A percentile compares a stretch with the other conserved stretches of the same genome.
Evolutionary conservation across 805 yeast species (phyloP).

Genomic region (Sugiyamaella chiloensis): DNA sequence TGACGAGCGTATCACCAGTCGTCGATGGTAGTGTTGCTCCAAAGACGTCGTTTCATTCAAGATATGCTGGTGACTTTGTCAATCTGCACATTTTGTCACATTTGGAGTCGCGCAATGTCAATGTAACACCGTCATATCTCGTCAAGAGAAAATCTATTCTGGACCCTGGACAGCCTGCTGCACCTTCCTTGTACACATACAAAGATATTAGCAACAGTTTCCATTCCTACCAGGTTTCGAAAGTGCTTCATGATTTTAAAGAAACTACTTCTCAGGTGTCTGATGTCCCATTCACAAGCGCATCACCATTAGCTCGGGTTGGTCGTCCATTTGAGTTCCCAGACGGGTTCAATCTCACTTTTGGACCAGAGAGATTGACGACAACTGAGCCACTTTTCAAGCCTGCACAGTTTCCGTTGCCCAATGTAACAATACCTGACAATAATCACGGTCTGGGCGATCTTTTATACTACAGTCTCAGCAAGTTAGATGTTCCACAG

Average conservation of each 20-base stretch:
- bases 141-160: constrained; percentile 36
- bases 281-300: constrained; percentile 38
- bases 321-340: constrained; percentile 58
- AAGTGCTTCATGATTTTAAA: constrained; percentile 49
- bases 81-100: constrained; percentile 59
- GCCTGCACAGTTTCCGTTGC: constrained; percentile 53
- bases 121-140: constrained; percentile 34
- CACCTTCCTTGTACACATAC: constrained; percentile 25
- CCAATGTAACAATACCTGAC: constrained; percentile 42
- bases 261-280: constrained; percentile 40
- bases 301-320: constrained; percentile 34
- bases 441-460: constrained; percentile 47
- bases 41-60: constrained; percentile 37
- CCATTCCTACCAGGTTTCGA: constrained; percentile 38
- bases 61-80: constrained; percentile 75
- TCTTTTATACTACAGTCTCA: constrained; percentile 43
- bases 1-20: constrained; percentile 52
- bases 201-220: constrained; percentile 39
- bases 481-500: constrained; percentile 46
- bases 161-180: constrained; percentile 37
- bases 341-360: constrained; percentile 45
- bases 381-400: constrained; percentile 69
- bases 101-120: constrained; percentile 38
- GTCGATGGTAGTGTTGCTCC: constrained; percentile 57
- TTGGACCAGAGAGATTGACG: constrained; percentile 52